Conservation (phyloP, 495 filamentous ascomycete species). For the Neurospora discreta region DNA sequence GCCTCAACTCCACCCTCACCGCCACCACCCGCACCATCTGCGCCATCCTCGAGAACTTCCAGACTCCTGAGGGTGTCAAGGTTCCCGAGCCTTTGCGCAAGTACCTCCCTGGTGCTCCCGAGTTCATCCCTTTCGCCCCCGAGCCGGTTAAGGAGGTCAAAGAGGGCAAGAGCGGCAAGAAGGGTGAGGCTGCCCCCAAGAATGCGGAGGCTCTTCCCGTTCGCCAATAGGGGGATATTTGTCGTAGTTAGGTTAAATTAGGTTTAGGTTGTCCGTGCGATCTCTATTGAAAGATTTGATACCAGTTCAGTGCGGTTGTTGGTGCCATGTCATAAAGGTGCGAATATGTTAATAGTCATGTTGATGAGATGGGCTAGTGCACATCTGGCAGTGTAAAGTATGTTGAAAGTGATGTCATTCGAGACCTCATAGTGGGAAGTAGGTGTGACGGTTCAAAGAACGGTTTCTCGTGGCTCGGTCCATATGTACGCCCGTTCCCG, state of each 20-base stretch:
- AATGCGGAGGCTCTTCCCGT: conserved; percentile 17
- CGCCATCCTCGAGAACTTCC: conserved; percentile 93
- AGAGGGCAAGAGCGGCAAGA: conserved; percentile 5
- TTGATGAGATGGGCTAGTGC: neutral
- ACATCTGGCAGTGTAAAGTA: neutral
- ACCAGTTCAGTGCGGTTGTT: neutral
- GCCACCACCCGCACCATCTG: conserved; percentile 91
- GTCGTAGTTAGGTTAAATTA: neutral
- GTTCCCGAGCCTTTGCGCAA: conserved; percentile 77
- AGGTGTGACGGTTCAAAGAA: neutral
- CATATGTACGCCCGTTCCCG: neutral
- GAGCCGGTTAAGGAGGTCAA: conserved; percentile 6
- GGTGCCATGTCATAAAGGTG: neutral
- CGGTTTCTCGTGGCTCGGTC: too few relatives aligned
- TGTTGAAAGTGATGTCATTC: neutral
- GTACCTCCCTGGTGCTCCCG: conserved; percentile 81
- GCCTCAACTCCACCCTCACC: conserved; percentile 81
- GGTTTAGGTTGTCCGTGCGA: neutral
- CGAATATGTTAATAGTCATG: neutral
- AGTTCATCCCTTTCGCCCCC: conserved; percentile 80
- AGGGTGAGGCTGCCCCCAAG: conserved; percentile 27
- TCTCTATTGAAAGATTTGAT: neutral
- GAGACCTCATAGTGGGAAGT: neutral
- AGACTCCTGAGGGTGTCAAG: conserved; percentile 65
- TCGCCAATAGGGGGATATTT: conserved; percentile 3